Base-by-base conservation (phyloP, 306 rosid species). In the Delonix regia region DNA sequence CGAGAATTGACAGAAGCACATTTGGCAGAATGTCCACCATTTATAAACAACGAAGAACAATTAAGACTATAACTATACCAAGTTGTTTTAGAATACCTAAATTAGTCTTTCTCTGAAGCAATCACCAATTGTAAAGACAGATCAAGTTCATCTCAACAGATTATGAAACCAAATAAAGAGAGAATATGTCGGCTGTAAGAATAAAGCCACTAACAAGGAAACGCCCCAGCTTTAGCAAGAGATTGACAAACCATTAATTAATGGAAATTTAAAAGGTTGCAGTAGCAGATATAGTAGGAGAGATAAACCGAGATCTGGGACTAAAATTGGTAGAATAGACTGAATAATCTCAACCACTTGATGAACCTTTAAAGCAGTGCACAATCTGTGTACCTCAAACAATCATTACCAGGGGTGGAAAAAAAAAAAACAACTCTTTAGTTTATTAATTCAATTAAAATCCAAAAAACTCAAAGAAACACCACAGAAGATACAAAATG, bases 241-340 rank as follows among this genome's bases (percentile, higher is more conserved):
- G 65, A 28, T 39, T 56, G 30, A 77, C 36, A 39, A 51, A 36
- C 47, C 47, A 36, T n/a, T 7, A 49, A 21, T 63, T 33, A 55
- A 79, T 22, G 47, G 47, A 73, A 22, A 18, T 0, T 44, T 30
- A 73, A 25, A 73, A 73, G 74, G 48, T 51, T 64, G 56, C 30
- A 19, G 44, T 14, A 60, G 63, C 7, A 79, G 64, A 28, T 38
- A 80, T 63, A 68, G 45, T 25, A 59, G 42, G 49, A 15, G 49
- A 56, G 21, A 36, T 65, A 80, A 80, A 51, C 59, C 77, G 74
- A 87, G 91, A 87, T 87, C 91, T 85, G 83, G 68, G 33, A 44
- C 78, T 61, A 57, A 38, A 74, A 57, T 7, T 39, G 14, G 69
- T 74, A 25, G 63, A 68, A 49, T 33, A 76, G 8, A 67, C 9